phyloP scores from a whole-genome alignment of 2,329 filamentous ascomycete genomes.

The Phialophora tarda region DNA sequence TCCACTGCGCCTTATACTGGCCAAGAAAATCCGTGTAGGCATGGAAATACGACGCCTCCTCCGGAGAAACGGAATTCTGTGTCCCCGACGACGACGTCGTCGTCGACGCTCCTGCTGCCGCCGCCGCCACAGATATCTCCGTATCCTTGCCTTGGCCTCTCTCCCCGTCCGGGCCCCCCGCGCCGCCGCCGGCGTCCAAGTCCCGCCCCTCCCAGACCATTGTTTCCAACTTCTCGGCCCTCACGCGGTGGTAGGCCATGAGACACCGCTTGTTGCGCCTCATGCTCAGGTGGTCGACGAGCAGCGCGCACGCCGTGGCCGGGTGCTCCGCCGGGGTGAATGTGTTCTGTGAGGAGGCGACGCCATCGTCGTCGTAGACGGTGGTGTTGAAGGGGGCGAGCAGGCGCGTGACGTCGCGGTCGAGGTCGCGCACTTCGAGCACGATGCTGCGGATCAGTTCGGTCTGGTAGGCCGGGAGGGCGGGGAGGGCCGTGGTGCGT shows the following conservation, averaged over 20 bases:
- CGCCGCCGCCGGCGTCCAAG: conserved; percentile 50
- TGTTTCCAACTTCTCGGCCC: conserved; percentile 89
- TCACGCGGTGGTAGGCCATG: conserved; percentile 88
- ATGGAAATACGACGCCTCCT: conserved; percentile 94
- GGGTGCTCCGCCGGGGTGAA: conserved; percentile 86
- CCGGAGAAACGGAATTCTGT: conserved; percentile 82
- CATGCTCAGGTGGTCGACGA: conserved; percentile 95
- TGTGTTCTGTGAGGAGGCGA: conserved; percentile 60
- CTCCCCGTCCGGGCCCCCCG: not conserved
- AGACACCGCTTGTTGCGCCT: conserved; percentile 94
- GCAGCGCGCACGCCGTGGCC: conserved; percentile 81
- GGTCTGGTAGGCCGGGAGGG: conserved; percentile 89
- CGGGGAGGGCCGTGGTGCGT: conserved; percentile 81
- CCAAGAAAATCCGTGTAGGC: conserved; percentile 90
- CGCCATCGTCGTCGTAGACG: conserved; percentile 20
- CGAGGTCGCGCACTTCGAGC: conserved; percentile 89
- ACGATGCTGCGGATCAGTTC: conserved; percentile 87
- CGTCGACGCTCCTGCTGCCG: conserved; percentile 49
- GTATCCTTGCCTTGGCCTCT: not conserved
- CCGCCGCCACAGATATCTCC: conserved; percentile 61
- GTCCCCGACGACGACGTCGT: conserved; percentile 36
- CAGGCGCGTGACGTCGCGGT: conserved; percentile 80
- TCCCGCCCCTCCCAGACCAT: conserved; percentile 92
- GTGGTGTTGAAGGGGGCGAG: conserved; percentile 70
- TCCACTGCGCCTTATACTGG: conserved; percentile 98